Evolutionary conservation across 192 early-diverging fungal genomes (phyloP), one percentile per base, ranked within the genome.

Genomic region (Pilobolus umbonatus): DNA sequence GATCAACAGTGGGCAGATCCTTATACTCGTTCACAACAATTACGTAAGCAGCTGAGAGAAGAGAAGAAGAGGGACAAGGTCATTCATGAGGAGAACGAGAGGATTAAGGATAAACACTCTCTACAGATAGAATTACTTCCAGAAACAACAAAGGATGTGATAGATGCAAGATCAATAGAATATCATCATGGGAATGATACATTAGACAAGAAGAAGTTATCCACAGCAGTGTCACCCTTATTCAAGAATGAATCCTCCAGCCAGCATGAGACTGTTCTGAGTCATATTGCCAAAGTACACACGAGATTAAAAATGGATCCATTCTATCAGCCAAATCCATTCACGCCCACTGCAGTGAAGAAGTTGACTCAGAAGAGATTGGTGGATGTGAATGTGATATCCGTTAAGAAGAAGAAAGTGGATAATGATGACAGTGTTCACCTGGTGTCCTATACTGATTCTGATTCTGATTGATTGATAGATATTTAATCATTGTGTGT

Each of bases 1-100:
- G 80, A 93, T n/a, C 64, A 69, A 14, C 78, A 85, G 36, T 94
- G 92, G 91, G 79, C 69, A 25, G 86, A 96, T 64, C 80, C 91
- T 0, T 96, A 93, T 61, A 65, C 79, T 6, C 68, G 78, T 28
- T 92, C 88, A 26, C 83, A 89, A 57, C 63, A 64, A 36, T 50
- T 95, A 36, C 80, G 93, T 7, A 83, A 79, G 36, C 75, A 75
- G 39, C 90, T 95, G 57, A 64, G 93, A 25, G 78, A 75, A 1
- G 85, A 87, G 17, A 89, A 88, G 40, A 85, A 80, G 49, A 34
- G 60, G 14, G 69, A 74, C 5, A 75, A 83, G 45, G 65, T 46
- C 15, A 57, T 74, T 31, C 47, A 73, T 38, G 69, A 80, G 42
- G 81, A 81, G 15, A 55, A 73, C 3, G 47, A 69, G 4, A 69